Conservation (phyloP, 2,329 filamentous ascomycete genomes). For the Calycina herbarum region DNA sequence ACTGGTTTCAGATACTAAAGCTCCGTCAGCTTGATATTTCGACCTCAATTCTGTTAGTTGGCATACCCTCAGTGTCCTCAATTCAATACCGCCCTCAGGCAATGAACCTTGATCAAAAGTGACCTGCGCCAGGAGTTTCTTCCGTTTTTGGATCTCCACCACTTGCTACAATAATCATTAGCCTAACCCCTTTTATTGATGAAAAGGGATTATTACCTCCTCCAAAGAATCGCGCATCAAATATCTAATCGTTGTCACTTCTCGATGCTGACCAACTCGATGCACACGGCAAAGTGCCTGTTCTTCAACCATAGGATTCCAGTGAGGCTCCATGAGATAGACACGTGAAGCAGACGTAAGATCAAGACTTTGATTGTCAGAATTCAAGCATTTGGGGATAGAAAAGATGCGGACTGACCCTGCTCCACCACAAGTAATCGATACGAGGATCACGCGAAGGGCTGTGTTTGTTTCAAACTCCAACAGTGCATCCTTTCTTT, state of each 20-base stretch:
- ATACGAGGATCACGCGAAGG: constrained; percentile 32
- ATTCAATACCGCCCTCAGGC: not conserved
- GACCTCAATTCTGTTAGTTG: not conserved
- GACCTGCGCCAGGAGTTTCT: constrained; percentile 18
- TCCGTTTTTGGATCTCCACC: constrained; percentile 16
- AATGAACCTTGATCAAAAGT: constrained; percentile 12
- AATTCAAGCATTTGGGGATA: too few relatives aligned
- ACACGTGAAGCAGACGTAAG: constrained; percentile 27
- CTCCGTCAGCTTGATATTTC: not conserved
- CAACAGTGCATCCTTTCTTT: constrained; percentile 43
- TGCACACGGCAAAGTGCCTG: constrained; percentile 31
- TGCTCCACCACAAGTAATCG: constrained; percentile 15
- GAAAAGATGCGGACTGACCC: constrained; percentile 6
- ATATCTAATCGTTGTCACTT: constrained; percentile 31
- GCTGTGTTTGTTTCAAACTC: constrained; percentile 42
- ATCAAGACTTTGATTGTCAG: constrained; percentile 13
- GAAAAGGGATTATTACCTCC: constrained; percentile 11
- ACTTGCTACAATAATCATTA: constrained; percentile 16
- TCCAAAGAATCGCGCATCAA: constrained; percentile 33
- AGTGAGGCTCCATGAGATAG: constrained; percentile 35
- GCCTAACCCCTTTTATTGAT: not conserved
- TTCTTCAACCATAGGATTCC: constrained; percentile 34
- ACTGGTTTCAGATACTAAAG: constrained; percentile 12
- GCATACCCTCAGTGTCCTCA: constrained; percentile 12
- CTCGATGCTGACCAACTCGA: constrained; percentile 28